Evolutionary conservation across 1,284 basidiomycete species (phyloP), one percentile per base, ranked within the genome.

Genomic region (Cutaneotrichosporon spelunceum): DNA sequence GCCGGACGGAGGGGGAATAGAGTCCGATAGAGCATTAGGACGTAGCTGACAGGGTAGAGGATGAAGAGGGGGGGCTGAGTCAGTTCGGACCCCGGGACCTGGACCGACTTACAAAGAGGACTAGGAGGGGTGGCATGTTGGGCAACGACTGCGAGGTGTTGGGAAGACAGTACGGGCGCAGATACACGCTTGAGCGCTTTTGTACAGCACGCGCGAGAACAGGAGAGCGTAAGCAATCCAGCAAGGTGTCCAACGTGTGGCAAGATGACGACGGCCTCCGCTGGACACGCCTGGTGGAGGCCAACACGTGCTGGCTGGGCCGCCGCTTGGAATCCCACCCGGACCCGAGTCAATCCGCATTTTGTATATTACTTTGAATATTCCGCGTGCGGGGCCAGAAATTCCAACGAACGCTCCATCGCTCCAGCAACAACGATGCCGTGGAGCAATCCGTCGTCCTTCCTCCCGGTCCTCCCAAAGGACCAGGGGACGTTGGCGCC

Each of bases 401-500:
- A 42, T 42, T 42, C 6, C 13, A 5, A 14, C 16, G 36, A 19
- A 33, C 39, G 6, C 16, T n/a, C 1, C 19, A 19, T 42, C 39
- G 16, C 19, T 42, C 19, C 48, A 50, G 7, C 48, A 26, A 50
- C 10, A 7, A 21, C 23, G 45, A 9, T 24, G 54, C 54, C 30
- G 39, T 48, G 54, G 34, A 55, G 29, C n/a, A 39, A 52, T 23
- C 75, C 75, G 3, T 70, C 67, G 11, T 52, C 66, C 6, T 70
- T 78, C 60, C 68, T 78, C 4, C 76, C 76, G 3, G 64, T 61
- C 27, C 68, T 78, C 0, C 73, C 76, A 14, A 66, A 70, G 19
- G 66, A 70, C 7, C 67, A 71, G 63, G 63, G 61, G 53, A 67
- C 69, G 29, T 66, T 76, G 42, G 48, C 56, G 2, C 74, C 75